These are phyloP conservation scores for Trichophyton mentagrophytes DNA, from an alignment of 2,329 filamentous ascomycete species.

Conservation along the genomic window DNA sequence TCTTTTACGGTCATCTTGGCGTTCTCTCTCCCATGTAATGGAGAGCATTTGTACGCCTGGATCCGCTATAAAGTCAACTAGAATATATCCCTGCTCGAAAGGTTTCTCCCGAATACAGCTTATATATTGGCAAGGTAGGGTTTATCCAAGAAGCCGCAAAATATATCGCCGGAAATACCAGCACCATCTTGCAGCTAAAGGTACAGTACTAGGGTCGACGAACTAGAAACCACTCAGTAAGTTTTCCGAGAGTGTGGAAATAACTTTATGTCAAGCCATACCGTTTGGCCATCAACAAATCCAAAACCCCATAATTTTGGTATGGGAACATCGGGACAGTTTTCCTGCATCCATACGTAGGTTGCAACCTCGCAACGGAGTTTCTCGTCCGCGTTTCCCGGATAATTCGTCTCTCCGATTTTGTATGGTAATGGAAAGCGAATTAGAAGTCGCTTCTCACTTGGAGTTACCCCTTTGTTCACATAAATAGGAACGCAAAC, in stretches of 20 bases:
- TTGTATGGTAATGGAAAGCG: constrained; percentile 7
- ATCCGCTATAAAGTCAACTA: constrained; percentile 16
- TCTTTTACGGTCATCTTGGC: constrained; percentile 9
- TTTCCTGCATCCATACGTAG: constrained; percentile 8
- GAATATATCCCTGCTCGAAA: constrained; percentile 19
- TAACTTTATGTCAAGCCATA: constrained; percentile 5
- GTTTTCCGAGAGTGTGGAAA: background rate
- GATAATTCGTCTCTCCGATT: constrained; percentile 2
- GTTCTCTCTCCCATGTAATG: constrained; percentile 13
- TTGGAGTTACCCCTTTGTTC: background rate
- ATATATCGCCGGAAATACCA: background rate
- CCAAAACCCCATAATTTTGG: constrained; percentile 12
- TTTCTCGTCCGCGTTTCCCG: constrained; percentile 10
- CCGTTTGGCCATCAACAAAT: constrained; percentile 17
- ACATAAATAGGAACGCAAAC: constrained; percentile 12
- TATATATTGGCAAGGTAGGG: background rate
- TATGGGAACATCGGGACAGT: constrained; percentile 12
- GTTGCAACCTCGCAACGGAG: constrained; percentile 12
- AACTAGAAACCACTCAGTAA: background rate
- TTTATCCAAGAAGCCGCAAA: background rate
- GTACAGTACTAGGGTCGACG: background rate
- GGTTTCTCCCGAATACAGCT: background rate
- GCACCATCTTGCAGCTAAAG: background rate
- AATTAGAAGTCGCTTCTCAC: constrained; percentile 4
- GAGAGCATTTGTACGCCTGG: constrained; percentile 16